These are phyloP conservation scores for Aspergillus sp. DNA, from an alignment of 2,329 filamentous ascomycete genomes.

Conservation along the genomic window DNA sequence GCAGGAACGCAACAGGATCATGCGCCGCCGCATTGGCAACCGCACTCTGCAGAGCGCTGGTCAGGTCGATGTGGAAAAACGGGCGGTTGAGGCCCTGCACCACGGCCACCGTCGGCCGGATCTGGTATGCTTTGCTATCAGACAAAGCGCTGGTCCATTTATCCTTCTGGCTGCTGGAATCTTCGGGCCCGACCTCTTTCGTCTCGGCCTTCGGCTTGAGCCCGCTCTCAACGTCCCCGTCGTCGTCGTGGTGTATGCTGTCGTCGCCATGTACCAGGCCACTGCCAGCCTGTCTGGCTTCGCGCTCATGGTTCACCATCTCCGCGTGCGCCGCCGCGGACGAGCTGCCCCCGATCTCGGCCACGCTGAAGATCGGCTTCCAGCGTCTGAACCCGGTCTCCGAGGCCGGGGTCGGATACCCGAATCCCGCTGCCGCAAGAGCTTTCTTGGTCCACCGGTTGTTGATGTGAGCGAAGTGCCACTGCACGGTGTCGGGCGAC, in stretches of 20 bases:
- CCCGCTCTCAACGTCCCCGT: slow-evolving; percentile 24
- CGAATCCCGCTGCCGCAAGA: slow-evolving; percentile 78
- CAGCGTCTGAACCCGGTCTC: slow-evolving; percentile 56
- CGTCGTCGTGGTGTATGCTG: slow-evolving; percentile 15
- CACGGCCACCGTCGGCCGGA: slow-evolving; percentile 44
- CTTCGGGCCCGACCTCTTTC: slow-evolving; percentile 24
- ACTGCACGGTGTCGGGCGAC: slow-evolving; percentile 72
- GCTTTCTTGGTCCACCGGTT: slow-evolving; percentile 93
- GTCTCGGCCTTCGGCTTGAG: slow-evolving; percentile 20
- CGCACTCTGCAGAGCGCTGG: slow-evolving; percentile 77
- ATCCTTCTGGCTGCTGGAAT: slow-evolving; percentile 20
- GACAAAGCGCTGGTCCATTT: slow-evolving; percentile 38
- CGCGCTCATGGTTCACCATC: slow-evolving; percentile 48
- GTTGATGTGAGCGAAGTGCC: slow-evolving; percentile 91
- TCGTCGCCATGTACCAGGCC: too few species aligned
- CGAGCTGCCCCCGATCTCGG: slow-evolving; percentile 65
- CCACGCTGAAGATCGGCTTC: slow-evolving; percentile 93
- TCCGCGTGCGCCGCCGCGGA: slow-evolving; percentile 64
- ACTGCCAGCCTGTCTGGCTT: slow-evolving; percentile 22
- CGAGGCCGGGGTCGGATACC: slow-evolving; percentile 57
- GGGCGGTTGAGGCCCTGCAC: slow-evolving; percentile 83
- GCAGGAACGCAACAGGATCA: slow-evolving; percentile 3
- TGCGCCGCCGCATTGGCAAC: slow-evolving; percentile 61
- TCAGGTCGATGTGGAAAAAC: slow-evolving; percentile 88
- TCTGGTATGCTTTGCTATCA: slow-evolving; percentile 40